Conservation (phyloP, 345 rosid genomes). For the Populus deltoides region DNA sequence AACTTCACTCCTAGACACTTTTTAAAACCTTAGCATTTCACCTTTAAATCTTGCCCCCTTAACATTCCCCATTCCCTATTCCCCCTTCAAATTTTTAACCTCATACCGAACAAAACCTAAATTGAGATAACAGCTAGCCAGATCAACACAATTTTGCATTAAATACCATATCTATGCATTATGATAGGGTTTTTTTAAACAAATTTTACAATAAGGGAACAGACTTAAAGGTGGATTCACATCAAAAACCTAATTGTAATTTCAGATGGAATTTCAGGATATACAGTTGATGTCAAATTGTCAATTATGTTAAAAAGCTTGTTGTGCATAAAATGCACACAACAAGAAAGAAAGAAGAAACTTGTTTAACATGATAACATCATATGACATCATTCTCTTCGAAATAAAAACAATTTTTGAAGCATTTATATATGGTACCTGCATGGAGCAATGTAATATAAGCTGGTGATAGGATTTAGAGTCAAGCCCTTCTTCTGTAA, state of each 20-base stretch:
- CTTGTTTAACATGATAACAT: not conserved
- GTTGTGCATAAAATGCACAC: not conserved
- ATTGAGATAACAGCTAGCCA: not conserved
- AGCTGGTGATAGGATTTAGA: slow-evolving; percentile 87
- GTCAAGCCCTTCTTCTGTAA: slow-evolving; percentile 90
- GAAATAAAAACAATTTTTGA: not conserved
- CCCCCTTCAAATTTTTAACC: no score
- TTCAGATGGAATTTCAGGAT: not conserved
- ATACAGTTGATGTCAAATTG: not conserved
- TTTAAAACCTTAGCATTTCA: no score
- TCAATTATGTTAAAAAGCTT: not conserved
- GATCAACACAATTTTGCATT: not conserved
- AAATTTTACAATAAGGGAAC: not conserved
- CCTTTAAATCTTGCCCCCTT: no score
- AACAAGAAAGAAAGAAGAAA: not conserved
- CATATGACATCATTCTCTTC: not conserved
- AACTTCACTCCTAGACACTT: no score
- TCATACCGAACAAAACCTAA: no score
- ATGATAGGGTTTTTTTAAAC: not conserved
- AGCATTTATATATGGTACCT: slow-evolving; percentile 48
- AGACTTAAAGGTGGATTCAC: not conserved
- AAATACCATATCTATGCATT: not conserved
- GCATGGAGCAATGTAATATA: slow-evolving; percentile 97
- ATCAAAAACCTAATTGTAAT: not conserved
- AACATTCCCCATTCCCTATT: no score